Base-by-base conservation (phyloP, 2,329 filamentous ascomycete species). In the Aspergillus versicolor region DNA sequence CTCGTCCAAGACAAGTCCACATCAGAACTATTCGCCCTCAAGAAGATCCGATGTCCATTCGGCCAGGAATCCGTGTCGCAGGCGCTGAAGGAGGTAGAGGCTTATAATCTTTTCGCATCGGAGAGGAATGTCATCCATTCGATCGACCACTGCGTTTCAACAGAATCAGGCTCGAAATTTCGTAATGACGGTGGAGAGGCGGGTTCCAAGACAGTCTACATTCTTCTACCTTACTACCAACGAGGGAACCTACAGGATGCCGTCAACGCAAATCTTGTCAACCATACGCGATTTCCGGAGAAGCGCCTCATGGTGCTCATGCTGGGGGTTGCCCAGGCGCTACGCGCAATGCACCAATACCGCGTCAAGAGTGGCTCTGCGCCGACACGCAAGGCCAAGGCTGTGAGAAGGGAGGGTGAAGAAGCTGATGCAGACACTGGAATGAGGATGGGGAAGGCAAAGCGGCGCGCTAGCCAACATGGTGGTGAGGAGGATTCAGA, bases 31-130 rank as follows among this genome's bases (percentile, higher is more conserved):
- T 93, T 96, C 75, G 94, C 94, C 17, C 87, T 97, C 61, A 99
- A 99, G 78, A 99, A 99, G 83, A 99, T 99, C 75, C 88, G 93
- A 72, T 99, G 94, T 81, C 93, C 94, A 4, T 97, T 99, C 70
- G 94, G 94, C 64, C 89, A 94, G 75, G 94, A 99, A 81, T 96
- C 91, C 24, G 93, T 99, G 58, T 87, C 91, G 64, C 91, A 91
- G 73, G 94, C 94, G 51, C 88, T 97, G 82, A 93, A 93, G 75
- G 94, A 99, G 79, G 94, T 97, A 61, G 93, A 97, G 75, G 93
- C 94, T 49, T 99, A 99, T 80, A 88, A 88, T 63, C 85, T 97
- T 58, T 99, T 99, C 79, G 81, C 86, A 54, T 87, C 88, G 64
- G 85, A 91, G 61, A 85, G 88, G 9, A 91, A 92, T 75, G 94